A percentile compares a stretch with the other conserved stretches of the same genome.
Conservation (phyloP, 2,329 filamentous ascomycete species). For the Tolypocladium inflatum region DNA sequence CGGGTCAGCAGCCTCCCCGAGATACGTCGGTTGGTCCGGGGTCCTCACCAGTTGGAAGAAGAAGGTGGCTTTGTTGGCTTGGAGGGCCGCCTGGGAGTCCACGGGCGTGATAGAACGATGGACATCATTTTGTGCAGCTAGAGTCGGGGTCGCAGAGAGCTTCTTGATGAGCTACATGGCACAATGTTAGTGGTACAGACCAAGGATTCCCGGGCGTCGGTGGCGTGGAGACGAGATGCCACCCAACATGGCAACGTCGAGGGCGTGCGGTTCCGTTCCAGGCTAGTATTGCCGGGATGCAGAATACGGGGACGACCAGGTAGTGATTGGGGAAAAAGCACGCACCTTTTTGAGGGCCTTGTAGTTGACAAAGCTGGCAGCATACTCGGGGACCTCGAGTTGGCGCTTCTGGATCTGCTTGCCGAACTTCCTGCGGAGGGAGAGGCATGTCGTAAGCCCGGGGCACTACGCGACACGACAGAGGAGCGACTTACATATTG, state of each 20-base stretch:
- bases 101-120: slow-evolving; percentile 34
- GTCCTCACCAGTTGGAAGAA: slow-evolving; percentile 84
- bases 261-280: background rate
- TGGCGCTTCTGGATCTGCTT: slow-evolving; percentile 99
- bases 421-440: slow-evolving; percentile 80
- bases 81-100: slow-evolving; percentile 81
- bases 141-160: slow-evolving; percentile 81
- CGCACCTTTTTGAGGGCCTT: slow-evolving; percentile 95
- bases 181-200: background rate
- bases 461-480: background rate
- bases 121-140: slow-evolving; percentile 64
- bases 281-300: background rate
- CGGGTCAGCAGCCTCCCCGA: background rate
- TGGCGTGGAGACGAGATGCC: background rate
- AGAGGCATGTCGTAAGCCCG: slow-evolving; percentile 3
- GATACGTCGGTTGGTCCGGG: background rate
- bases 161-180: slow-evolving; percentile 84
- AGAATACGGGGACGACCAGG: background rate
- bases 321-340: background rate
- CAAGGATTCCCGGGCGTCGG: background rate
- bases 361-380: slow-evolving; percentile 98
- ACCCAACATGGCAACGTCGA: background rate
- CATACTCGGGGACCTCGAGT: slow-evolving; percentile 98
- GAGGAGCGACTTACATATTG: slow-evolving; percentile 24
- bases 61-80: slow-evolving; percentile 97